Evolutionary conservation across 306 rosid species (phyloP).

Genomic region (Prosopis cineraria): DNA sequence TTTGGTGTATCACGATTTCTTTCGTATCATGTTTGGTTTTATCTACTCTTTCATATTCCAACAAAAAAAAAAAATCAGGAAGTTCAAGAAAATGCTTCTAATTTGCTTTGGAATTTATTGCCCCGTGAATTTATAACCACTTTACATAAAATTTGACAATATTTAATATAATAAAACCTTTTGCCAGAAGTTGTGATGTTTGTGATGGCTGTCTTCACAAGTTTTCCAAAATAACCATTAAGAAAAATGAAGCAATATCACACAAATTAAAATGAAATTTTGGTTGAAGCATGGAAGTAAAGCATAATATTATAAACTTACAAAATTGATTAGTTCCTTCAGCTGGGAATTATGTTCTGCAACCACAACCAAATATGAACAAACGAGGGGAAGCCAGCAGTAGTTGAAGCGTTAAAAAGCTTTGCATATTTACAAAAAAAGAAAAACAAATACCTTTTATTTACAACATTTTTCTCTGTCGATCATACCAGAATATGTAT

Average conservation of each 20-base stretch:
- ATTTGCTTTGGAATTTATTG: background rate
- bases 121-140: background rate
- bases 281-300: background rate
- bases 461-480: constrained; percentile 27
- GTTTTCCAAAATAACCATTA: no score
- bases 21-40: no score
- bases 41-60: no score
- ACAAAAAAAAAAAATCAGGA: no score
- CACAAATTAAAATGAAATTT: background rate
- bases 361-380: constrained; percentile 1
- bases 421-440: background rate
- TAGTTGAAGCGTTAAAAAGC: no score
- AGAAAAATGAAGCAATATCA: background rate
- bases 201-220: no score
- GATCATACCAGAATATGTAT: constrained; percentile 4
- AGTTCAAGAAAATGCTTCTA: no score
- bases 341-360: background rate
- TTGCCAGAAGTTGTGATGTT: background rate
- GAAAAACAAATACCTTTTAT: constrained; percentile 22
- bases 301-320: background rate
- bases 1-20: no score
- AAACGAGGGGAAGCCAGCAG: background rate
- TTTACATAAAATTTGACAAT: background rate
- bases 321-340: constrained; percentile 18
- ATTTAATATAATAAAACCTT: background rate